A percentile compares a stretch with the other conserved stretches of the same genome.
Evolutionary conservation across 2,329 filamentous ascomycete genomes (phyloP).

Genomic region (Claviceps lovelessii): DNA sequence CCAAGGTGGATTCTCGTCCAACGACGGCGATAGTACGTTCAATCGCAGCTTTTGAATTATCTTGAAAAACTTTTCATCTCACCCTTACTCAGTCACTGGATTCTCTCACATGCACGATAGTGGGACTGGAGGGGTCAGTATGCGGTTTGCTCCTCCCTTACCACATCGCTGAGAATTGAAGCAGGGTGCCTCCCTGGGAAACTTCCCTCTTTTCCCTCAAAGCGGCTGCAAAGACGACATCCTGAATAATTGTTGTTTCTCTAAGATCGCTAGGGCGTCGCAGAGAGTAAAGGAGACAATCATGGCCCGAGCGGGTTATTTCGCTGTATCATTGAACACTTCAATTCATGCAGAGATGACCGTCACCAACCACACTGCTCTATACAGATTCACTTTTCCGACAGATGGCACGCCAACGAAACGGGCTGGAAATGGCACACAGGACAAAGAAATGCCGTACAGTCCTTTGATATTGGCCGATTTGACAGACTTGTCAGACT

Average conservation of each 20-base stretch:
- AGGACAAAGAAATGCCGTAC: constrained; percentile 6
- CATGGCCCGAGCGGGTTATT: constrained; percentile 47
- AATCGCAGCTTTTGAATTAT: too few relatives aligned
- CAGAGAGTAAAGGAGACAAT: constrained; percentile 35
- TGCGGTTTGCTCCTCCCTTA: neutral
- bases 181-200: constrained; percentile 31
- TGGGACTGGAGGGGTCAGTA: constrained; percentile 19
- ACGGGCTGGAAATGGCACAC: neutral
- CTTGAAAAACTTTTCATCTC: neutral
- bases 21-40: constrained; percentile 11
- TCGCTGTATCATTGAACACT: constrained; percentile 40
- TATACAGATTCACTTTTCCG: constrained; percentile 47
- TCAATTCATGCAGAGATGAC: constrained; percentile 50
- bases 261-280: constrained; percentile 31
- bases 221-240: constrained; percentile 31
- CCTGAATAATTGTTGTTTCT: constrained; percentile 35
- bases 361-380: constrained; percentile 40
- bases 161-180: neutral
- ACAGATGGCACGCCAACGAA: constrained; percentile 14
- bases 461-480: constrained; percentile 44
- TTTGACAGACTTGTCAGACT: constrained; percentile 37
- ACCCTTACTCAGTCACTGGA: constrained; percentile 12
- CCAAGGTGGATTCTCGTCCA: constrained; percentile 15
- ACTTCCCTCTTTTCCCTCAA: constrained; percentile 38
- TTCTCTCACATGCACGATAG: constrained; percentile 19